Percentiles rank a stretch among this genome's conserved stretches.
Conservation (phyloP, 78 protist species). For the Guillardia theta region DNA sequence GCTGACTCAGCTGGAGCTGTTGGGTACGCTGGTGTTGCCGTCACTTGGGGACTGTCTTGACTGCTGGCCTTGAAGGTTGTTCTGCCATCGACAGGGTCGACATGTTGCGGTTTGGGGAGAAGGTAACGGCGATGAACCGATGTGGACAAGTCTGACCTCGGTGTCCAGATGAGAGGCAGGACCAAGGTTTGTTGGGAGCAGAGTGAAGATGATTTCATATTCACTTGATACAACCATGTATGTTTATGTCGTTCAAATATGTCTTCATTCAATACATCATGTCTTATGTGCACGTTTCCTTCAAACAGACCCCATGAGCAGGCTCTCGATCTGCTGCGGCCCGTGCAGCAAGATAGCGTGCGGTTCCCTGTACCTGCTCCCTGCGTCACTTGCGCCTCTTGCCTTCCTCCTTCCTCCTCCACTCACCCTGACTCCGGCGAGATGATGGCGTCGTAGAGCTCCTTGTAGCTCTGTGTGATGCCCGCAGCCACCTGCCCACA, state of each 20-base stretch:
- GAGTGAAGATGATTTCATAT: too few relatives aligned
- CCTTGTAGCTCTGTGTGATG: not conserved
- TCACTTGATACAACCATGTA: too few relatives aligned
- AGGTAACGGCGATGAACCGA: not conserved
- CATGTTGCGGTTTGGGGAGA: not conserved
- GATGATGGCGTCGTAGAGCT: slow-evolving; percentile 7
- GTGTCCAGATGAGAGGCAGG: too few relatives aligned
- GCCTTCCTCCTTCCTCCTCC: too few relatives aligned
- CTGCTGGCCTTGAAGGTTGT: not conserved
- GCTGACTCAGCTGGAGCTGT: not conserved
- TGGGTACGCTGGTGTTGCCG: not conserved
- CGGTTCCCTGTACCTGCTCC: not conserved
- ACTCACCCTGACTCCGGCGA: not conserved
- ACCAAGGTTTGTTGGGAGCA: too few relatives aligned
- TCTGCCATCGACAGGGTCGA: not conserved
- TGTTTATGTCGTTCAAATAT: too few relatives aligned
- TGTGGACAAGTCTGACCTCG: too few relatives aligned
- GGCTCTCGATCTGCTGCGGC: not conserved
- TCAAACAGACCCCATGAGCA: not conserved
- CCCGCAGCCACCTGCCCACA: not conserved
- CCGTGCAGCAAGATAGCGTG: not conserved
- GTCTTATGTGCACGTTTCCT: too few relatives aligned
- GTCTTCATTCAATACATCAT: too few relatives aligned
- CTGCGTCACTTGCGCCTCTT: not conserved
- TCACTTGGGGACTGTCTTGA: not conserved